Evolutionary conservation across 169 alveolate genomes (phyloP), one percentile per base, ranked within the genome.

Genomic region (Condylostoma magnum): DNA sequence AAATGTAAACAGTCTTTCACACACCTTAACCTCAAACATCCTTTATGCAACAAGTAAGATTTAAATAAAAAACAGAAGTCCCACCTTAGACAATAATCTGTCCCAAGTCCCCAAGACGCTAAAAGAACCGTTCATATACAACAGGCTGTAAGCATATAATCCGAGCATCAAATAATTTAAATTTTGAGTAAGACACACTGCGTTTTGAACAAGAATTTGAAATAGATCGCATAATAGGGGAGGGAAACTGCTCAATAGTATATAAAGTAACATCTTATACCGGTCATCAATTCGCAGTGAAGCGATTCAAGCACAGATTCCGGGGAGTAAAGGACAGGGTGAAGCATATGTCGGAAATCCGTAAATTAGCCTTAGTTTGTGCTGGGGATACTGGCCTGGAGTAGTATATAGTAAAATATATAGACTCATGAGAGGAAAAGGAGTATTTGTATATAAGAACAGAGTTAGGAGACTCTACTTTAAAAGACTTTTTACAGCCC

Each of bases 381-480:
- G 44, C 76, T n/a, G 46, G 20, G 20, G 44, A 28, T n/a, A 43
- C 48, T 10, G 79, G 66, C 3, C 31, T n/a, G 31, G 34, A 67
- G 6, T 44, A 46, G 1, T 53, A 70, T 8, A 36, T 79, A 38
- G 51, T 80, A 34, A 52, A 69, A 47, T 41, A 54, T 20, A 51
- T 31, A 50, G 81, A 74, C 51, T 76, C 87, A 3, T 80, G 87
- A 84, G 87, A 80, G 57, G 87, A 80, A 41, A 46, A 47, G 22
- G 81, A 80, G 6, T 33, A 75, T 31, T 30, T 80, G 6, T 75
- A 47, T 34, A 80, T 80, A 8, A 34, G 68, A 12, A 68, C 73
- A 15, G 87, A 80, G 54, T 60, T 66, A 36, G 74, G 87, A 31
- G 81, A 67, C 43, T 69, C 20, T 30, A 43, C 51, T 0, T 20